A percentile compares a stretch with the other conserved stretches of the same genome.
Conservation (phyloP, 306 rosid genomes). For the Gleditsia sinensis region DNA sequence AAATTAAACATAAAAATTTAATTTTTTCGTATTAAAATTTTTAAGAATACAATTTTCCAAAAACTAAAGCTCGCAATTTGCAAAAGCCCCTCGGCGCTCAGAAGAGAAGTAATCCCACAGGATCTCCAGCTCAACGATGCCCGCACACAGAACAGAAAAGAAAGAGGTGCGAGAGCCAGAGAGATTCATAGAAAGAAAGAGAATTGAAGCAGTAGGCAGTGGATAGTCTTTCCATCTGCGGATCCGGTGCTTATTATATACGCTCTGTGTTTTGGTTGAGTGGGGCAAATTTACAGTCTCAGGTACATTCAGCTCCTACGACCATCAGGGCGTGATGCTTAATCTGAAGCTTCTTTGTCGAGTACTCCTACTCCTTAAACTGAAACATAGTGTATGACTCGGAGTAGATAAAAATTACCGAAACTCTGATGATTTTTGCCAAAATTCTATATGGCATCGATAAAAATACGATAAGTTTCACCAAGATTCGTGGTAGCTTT, state of each 20-base stretch:
- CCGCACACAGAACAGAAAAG: too few species aligned
- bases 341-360: not conserved
- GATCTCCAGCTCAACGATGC: not conserved
- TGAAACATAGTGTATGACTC: not conserved
- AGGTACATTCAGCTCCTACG: not conserved
- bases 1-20: too few species aligned
- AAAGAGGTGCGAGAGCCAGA: not conserved
- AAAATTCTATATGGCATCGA: not conserved
- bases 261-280: not conserved
- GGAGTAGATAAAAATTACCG: not conserved
- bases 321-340: not conserved
- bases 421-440: not conserved
- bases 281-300: not conserved
- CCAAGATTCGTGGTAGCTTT: not conserved
- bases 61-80: too few species aligned
- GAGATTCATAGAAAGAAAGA: not conserved
- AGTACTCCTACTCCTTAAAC: not conserved
- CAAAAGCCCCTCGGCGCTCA: too few species aligned
- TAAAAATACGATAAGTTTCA: not conserved
- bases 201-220: not conserved
- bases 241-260: not conserved
- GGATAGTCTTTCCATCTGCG: not conserved
- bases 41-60: too few species aligned
- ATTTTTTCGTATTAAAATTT: too few species aligned
- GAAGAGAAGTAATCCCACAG: too few species aligned